phyloP scores from a whole-genome alignment of 163 green algal species.

The Botryococcus braunii region DNA sequence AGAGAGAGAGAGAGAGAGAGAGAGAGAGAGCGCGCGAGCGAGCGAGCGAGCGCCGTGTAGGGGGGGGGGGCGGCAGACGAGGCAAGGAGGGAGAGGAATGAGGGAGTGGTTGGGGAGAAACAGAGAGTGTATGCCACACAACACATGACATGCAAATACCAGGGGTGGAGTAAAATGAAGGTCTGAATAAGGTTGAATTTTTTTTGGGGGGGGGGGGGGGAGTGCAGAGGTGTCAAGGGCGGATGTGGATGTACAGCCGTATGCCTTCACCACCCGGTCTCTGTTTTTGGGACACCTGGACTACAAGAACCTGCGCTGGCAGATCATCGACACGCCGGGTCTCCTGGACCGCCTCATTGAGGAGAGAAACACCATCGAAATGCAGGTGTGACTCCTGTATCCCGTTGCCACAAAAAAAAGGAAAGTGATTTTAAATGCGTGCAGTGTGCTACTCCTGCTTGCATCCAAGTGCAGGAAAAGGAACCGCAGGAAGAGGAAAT shows the following conservation, averaged over 20 bases:
- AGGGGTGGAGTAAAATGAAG: too few relatives aligned
- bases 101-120: too few relatives aligned
- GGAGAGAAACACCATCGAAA: slow-evolving; percentile 99
- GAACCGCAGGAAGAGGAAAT: too few relatives aligned
- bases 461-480: too few relatives aligned
- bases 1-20: too few relatives aligned
- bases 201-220: neutral
- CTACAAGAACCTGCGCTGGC: slow-evolving; percentile 97
- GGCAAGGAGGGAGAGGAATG: too few relatives aligned
- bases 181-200: slow-evolving; percentile 2
- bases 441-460: too few relatives aligned
- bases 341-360: slow-evolving; percentile 96
- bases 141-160: neutral
- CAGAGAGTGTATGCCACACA: neutral
- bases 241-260: slow-evolving; percentile 99
- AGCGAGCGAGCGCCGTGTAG: too few relatives aligned
- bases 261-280: slow-evolving; percentile 98
- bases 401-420: too few relatives aligned
- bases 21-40: too few relatives aligned
- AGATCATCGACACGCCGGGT: slow-evolving; percentile 97
- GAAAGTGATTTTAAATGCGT: too few relatives aligned
- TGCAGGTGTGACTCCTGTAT: slow-evolving; percentile 70
- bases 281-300: slow-evolving; percentile 97
- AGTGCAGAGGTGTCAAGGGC: slow-evolving; percentile 73
- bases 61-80: too few relatives aligned